Conservation (phyloP, 306 rosid species). For the Carpinus fangiana region DNA sequence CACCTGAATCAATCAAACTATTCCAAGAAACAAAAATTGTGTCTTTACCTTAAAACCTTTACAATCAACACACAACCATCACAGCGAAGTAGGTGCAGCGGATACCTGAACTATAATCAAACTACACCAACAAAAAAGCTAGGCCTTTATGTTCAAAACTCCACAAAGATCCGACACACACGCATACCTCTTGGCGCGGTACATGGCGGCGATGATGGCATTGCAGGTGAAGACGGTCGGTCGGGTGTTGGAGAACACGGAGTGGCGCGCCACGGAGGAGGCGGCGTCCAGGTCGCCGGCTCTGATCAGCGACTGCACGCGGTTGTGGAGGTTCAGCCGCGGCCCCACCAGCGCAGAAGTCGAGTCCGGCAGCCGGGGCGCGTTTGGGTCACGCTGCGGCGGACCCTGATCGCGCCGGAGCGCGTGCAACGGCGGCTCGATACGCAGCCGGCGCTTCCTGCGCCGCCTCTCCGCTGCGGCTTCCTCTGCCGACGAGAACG, state of each 20-base stretch:
- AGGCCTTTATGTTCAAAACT: background rate
- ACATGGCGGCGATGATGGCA: constrained; percentile 93
- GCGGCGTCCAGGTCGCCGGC: constrained; percentile 92
- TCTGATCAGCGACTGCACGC: constrained; percentile 90
- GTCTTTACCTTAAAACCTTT: background rate
- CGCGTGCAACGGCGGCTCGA: constrained; percentile 86
- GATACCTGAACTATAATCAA: background rate
- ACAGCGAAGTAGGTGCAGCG: background rate
- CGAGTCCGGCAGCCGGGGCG: constrained; percentile 86
- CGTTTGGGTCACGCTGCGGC: constrained; percentile 70
- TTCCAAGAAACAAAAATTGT: background rate
- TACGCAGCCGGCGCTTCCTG: constrained; percentile 83
- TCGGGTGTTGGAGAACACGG: constrained; percentile 79
- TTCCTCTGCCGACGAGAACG: constrained; percentile 91
- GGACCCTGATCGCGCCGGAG: constrained; percentile 67
- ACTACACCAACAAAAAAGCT: background rate
- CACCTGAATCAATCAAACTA: background rate
- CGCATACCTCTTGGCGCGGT: constrained; percentile 67
- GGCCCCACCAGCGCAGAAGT: constrained; percentile 82
- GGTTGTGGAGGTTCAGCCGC: constrained; percentile 83
- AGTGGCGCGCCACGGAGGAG: constrained; percentile 71
- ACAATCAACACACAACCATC: background rate
- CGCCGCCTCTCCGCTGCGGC: constrained; percentile 96
- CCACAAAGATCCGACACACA: background rate
- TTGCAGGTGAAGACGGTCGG: constrained; percentile 99